A percentile compares a stretch with the other conserved stretches of the same genome.
phyloP scores from a whole-genome alignment of 495 filamentous ascomycete genomes.

The Penicillium maclennaniae region DNA sequence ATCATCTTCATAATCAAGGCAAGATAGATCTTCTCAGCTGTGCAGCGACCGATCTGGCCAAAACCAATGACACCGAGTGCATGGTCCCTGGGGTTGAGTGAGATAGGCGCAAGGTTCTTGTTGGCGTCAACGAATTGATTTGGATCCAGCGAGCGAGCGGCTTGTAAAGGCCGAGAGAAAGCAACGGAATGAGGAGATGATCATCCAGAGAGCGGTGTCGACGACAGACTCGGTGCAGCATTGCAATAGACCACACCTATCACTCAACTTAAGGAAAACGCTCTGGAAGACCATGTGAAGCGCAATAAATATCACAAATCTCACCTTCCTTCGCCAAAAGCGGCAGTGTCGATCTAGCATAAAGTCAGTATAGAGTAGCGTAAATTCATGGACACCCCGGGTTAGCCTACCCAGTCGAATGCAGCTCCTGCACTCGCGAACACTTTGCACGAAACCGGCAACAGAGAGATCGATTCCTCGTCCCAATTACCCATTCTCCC shows the following conservation, averaged over 20 bases:
- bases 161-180: conserved; percentile 57
- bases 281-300: background rate
- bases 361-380: no score
- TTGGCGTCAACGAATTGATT: conserved; percentile 55
- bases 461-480: conserved; percentile 59
- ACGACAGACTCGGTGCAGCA: conserved; percentile 62
- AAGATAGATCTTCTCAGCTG: conserved; percentile 57
- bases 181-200: conserved; percentile 63
- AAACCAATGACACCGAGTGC: conserved; percentile 62
- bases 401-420: conserved; percentile 61
- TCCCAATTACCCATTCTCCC: conserved; percentile 81
- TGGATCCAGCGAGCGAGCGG: conserved; percentile 29
- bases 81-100: conserved; percentile 47
- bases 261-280: background rate
- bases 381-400: no score
- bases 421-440: conserved; percentile 72
- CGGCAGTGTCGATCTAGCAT: conserved; percentile 49
- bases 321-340: conserved; percentile 63
- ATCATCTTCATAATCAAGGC: conserved; percentile 66
- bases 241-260: conserved; percentile 70
- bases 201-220: conserved; percentile 56
- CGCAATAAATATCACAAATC: conserved; percentile 14
- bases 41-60: conserved; percentile 63
- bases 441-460: conserved; percentile 62
- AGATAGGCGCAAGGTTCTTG: conserved; percentile 48